phyloP scores from a whole-genome alignment of 2,329 filamentous ascomycete species.

The Fonsecaea monophora region DNA sequence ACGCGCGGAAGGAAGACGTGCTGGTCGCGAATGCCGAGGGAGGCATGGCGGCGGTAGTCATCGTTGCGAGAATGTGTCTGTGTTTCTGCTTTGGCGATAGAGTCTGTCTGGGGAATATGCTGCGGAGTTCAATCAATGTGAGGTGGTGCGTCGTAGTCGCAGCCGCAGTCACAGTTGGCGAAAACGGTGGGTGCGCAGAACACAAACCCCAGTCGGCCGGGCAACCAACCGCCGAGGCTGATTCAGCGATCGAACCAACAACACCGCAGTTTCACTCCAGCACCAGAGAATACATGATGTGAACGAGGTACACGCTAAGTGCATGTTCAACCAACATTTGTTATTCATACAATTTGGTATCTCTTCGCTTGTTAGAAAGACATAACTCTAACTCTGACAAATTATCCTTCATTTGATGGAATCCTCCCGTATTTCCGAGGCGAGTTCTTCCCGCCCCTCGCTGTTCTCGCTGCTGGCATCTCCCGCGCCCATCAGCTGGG shows the following conservation, averaged over 20 bases:
- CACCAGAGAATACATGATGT: no score
- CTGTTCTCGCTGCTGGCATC: conserved; percentile 31
- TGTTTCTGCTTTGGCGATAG: not conserved
- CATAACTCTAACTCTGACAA: not conserved
- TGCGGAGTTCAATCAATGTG: not conserved
- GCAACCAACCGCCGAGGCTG: conserved; percentile 14
- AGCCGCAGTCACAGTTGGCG: not conserved
- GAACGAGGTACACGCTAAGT: not conserved
- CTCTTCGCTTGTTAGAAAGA: conserved; percentile 18
- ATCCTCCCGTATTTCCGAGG: conserved; percentile 18
- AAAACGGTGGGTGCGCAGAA: not conserved
- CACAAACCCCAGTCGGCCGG: conserved; percentile 15
- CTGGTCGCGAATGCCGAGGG: conserved; percentile 33
- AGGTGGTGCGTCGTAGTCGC: not conserved
- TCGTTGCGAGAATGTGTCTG: conserved; percentile 10
- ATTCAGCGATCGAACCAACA: not conserved
- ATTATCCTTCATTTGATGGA: conserved; percentile 18
- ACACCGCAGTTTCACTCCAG: not conserved
- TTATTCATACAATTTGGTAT: conserved; percentile 2
- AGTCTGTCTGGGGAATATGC: not conserved
- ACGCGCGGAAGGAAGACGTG: conserved; percentile 39
- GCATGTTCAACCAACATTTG: conserved; percentile 3
- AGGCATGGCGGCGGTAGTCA: conserved; percentile 29
- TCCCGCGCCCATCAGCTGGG: conserved; percentile 28
- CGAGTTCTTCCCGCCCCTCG: conserved; percentile 28